Conservation (phyloP, 2,329 filamentous ascomycete genomes). For the Talaromyces marneffei region DNA sequence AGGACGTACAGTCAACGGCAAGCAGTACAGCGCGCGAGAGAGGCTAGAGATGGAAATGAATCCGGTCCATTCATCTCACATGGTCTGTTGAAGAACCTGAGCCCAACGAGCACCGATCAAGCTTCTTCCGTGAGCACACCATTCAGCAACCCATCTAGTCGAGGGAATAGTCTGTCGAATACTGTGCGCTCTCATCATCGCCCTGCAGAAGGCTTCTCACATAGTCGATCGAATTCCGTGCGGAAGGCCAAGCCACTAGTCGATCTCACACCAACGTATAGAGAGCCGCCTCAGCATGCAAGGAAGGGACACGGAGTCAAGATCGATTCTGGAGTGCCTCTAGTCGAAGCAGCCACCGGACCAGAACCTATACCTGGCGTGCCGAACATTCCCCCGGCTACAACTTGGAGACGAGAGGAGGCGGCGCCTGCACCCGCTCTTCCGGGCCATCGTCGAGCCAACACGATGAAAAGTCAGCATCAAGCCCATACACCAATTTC, state of each 20-base stretch:
- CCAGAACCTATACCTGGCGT: constrained; percentile 30
- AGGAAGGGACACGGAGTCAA: constrained; percentile 33
- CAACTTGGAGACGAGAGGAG: constrained; percentile 35
- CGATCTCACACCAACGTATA: constrained; percentile 60
- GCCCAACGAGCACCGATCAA: constrained; percentile 42
- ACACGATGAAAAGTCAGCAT: constrained; percentile 29
- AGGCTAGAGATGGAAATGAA: constrained; percentile 29
- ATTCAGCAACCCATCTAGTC: constrained; percentile 22
- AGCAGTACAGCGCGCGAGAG: constrained; percentile 35
- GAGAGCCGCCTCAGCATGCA: constrained; percentile 51
- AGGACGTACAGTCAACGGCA: constrained; percentile 37
- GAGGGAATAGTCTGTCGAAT: constrained; percentile 25
- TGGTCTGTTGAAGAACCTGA: constrained; percentile 49
- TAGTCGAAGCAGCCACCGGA: constrained; percentile 40
- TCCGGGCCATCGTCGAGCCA: constrained; percentile 26
- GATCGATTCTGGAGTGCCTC: constrained; percentile 39
- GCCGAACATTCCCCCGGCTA: constrained; percentile 34
- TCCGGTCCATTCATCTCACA: constrained; percentile 44
- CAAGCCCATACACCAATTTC: constrained; percentile 13
- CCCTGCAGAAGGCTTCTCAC: constrained; percentile 19
- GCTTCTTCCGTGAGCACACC: constrained; percentile 25
- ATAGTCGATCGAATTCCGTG: constrained; percentile 42
- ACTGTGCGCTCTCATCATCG: constrained; percentile 26
- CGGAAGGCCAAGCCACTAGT: constrained; percentile 56
- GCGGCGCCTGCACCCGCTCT: constrained; percentile 12